Base-by-base conservation (phyloP, 1,139 yeast genomes). In the Suhomyces atakaporum region DNA sequence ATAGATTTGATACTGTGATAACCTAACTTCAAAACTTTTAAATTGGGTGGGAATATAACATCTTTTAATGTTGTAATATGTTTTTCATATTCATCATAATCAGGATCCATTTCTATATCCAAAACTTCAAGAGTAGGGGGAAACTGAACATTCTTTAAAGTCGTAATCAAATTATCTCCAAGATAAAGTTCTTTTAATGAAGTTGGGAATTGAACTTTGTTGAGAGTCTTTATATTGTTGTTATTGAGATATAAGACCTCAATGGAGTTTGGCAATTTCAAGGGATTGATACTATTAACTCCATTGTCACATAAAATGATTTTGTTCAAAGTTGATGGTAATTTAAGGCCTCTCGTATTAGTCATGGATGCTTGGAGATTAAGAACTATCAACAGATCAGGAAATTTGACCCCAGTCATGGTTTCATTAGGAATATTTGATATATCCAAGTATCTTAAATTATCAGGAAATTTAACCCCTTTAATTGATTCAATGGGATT, bases 311-410 rank as follows among this genome's bases (percentile, higher is more conserved):
- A 63, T 40, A 71, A 49, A 30, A 69, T 63, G 24, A 69, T 50
- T 13, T 58, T 52, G 38, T 51, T 53, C 12, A 70, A 44, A 21
- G 46, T 49, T 16, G 59, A 54, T 1, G 76, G 75, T 15, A 71
- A 45, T 42, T 70, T 71, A 30, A 71, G 55, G 0, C 77, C 77
- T 37, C 76, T 53, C 1, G 75, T 69, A 41, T 60, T 69, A 2
- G 75, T 69, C 76, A 71, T 71, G 5, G 73, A 65, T 31, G 67
- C 69, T 45, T 69, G 75, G 11, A 71, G 50, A 42, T 71, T 71
- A 30, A 71, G 57, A 3, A 58, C 59, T 13, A 50, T 47, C 22
- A 67, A 49, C 58, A 53, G 60, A 35, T 71, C 77, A 0, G 77
- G 77, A 37, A 71, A 69, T 39, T 67, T 68, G 8, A 71, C 63